Percentiles rank a stretch among this genome's conserved stretches.
These are phyloP conservation scores for Claviceps monticola DNA, from an alignment of 2,329 filamentous ascomycete genomes.

Conservation along the genomic window DNA sequence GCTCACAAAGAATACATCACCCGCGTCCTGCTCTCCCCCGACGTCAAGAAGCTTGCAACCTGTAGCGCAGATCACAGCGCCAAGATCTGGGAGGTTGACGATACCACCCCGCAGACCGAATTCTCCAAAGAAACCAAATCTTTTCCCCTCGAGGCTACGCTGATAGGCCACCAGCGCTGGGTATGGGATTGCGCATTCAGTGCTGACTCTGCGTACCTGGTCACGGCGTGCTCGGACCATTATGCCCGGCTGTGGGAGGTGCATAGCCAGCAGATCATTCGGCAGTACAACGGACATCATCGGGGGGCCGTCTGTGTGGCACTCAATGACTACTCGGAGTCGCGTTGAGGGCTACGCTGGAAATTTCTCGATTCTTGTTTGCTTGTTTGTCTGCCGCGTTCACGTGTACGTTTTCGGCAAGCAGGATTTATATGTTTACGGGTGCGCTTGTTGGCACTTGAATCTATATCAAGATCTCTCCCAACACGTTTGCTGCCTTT, in stretches of 20 bases:
- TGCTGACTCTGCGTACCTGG: slow-evolving; percentile 82
- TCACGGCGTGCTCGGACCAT: slow-evolving; percentile 87
- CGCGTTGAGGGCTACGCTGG: slow-evolving; percentile 18
- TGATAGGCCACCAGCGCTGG: slow-evolving; percentile 87
- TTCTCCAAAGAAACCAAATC: slow-evolving; percentile 32
- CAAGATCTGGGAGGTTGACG: slow-evolving; percentile 85
- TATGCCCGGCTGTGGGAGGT: slow-evolving; percentile 89
- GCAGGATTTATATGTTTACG: no score
- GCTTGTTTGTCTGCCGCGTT: not conserved
- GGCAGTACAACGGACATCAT: slow-evolving; percentile 92
- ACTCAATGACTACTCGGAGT: slow-evolving; percentile 69
- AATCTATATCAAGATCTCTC: no score
- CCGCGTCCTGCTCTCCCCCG: slow-evolving; percentile 77
- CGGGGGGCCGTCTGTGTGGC: slow-evolving; percentile 85
- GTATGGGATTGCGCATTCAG: slow-evolving; percentile 97
- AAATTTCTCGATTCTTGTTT: not conserved
- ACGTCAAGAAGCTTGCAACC: slow-evolving; percentile 87
- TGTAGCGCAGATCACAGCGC: slow-evolving; percentile 89
- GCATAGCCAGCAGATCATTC: slow-evolving; percentile 71
- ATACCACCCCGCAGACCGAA: slow-evolving; percentile 41
- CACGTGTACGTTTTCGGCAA: no score
- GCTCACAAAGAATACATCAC: slow-evolving; percentile 91
- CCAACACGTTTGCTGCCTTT: no score
- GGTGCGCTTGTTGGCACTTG: no score
- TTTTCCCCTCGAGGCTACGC: slow-evolving; percentile 72